Evolutionary conservation across 345 rosid genomes (phyloP).

Genomic region (Salix brachista): DNA sequence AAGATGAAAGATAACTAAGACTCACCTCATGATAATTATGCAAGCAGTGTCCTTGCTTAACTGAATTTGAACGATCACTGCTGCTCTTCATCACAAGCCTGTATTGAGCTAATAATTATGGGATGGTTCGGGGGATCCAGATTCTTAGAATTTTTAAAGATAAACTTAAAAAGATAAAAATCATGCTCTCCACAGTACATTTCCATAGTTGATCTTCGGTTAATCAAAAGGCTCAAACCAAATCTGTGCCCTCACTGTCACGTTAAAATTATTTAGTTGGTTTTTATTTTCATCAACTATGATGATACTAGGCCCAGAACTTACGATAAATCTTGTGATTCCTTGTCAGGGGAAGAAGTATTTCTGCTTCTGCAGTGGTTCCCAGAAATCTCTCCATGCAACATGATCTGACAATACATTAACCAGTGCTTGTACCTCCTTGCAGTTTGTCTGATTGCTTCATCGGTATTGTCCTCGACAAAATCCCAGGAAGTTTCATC

Average conservation of each 20-base stretch:
- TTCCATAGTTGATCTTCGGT: not conserved
- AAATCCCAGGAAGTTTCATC: conserved; percentile 5
- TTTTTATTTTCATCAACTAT: not conserved
- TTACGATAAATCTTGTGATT: conserved; percentile 26
- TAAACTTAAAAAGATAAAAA: not conserved
- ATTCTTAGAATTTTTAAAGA: not conserved
- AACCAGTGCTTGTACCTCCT: conserved; percentile 61
- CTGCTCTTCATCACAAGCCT: conserved; percentile 28
- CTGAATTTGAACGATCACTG: conserved; percentile 22
- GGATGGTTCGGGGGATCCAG: not conserved
- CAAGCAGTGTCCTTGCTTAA: conserved; percentile 19
- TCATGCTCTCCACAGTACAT: not conserved
- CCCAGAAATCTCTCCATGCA: conserved; percentile 41
- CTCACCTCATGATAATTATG: conserved; percentile 29
- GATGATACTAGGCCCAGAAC: not conserved
- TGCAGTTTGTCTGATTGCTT: conserved; percentile 44
- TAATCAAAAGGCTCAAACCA: not conserved
- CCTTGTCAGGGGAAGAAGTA: conserved; percentile 5
- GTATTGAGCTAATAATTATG: conserved; percentile 15
- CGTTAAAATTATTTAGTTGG: no score
- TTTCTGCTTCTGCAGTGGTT: conserved; percentile 22
- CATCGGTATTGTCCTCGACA: conserved; percentile 15
- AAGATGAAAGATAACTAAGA: not conserved
- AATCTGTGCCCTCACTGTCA: not conserved
- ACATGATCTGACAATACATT: conserved; percentile 70